These are phyloP conservation scores for Exophiala xenobiotica DNA, from an alignment of 2,329 filamentous ascomycete species.

Conservation along the genomic window DNA sequence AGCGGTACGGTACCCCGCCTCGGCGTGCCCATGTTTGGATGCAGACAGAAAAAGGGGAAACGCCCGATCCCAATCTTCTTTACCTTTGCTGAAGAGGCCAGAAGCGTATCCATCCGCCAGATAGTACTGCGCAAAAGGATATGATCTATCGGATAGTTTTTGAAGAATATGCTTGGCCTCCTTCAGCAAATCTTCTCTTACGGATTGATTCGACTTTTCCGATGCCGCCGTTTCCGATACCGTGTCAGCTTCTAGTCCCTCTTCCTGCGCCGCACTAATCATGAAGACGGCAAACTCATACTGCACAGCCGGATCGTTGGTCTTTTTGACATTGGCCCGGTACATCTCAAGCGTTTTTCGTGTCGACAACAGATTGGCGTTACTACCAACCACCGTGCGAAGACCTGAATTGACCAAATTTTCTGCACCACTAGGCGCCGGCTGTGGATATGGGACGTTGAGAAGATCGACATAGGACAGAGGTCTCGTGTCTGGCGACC, in stretches of 20 bases:
- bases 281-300: slow-evolving; percentile 97
- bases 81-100: slow-evolving; percentile 91
- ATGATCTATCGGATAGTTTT: slow-evolving; percentile 78
- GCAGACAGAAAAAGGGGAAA: slow-evolving; percentile 91
- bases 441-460: slow-evolving; percentile 75
- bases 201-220: slow-evolving; percentile 51
- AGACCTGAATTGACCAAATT: slow-evolving; percentile 78
- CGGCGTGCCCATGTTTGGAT: slow-evolving; percentile 94
- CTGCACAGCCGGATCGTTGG: slow-evolving; percentile 82
- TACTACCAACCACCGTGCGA: slow-evolving; percentile 75
- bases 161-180: slow-evolving; percentile 90
- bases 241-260: slow-evolving; percentile 54
- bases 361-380: slow-evolving; percentile 84
- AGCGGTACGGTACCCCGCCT: slow-evolving; percentile 89
- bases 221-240: slow-evolving; percentile 36
- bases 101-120: slow-evolving; percentile 92
- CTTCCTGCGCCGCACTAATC: slow-evolving; percentile 82
- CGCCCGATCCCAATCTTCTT: slow-evolving; percentile 84
- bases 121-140: slow-evolving; percentile 98
- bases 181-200: slow-evolving; percentile 67
- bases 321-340: slow-evolving; percentile 94
- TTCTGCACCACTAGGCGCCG: slow-evolving; percentile 58
- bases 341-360: slow-evolving; percentile 99
- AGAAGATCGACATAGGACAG: slow-evolving; percentile 62
- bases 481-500: slow-evolving; percentile 59